phyloP scores from a whole-genome alignment of 805 yeast species.

The Yamadazyma sp. region DNA sequence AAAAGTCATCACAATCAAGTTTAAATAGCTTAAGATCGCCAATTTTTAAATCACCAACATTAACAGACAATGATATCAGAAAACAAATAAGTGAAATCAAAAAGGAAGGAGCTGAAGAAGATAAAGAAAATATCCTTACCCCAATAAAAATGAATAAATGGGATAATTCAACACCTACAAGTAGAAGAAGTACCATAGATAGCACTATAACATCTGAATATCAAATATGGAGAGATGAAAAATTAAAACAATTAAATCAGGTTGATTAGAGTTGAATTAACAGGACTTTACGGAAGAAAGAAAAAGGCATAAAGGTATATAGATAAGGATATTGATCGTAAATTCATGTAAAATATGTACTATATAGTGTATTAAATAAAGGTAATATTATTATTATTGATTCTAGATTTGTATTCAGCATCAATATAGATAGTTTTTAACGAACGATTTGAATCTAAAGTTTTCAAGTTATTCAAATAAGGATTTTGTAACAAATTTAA shows the following conservation, averaged over 20 bases:
- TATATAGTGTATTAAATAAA: slow-evolving; percentile 7
- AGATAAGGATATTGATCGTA: neutral
- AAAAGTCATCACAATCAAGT: too few relatives aligned
- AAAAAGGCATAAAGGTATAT: neutral
- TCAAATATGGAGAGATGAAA: slow-evolving; percentile 37
- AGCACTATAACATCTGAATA: slow-evolving; percentile 41
- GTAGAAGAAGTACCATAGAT: slow-evolving; percentile 21
- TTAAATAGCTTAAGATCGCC: too few relatives aligned
- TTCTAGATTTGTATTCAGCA: slow-evolving; percentile 7
- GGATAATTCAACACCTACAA: slow-evolving; percentile 13
- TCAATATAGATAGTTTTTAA: slow-evolving; percentile 14
- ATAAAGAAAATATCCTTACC: slow-evolving; percentile 13
- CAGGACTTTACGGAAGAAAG: too few relatives aligned
- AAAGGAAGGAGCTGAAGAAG: slow-evolving; percentile 4
- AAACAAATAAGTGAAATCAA: too few relatives aligned
- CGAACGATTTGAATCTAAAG: slow-evolving; percentile 11
- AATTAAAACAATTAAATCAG: slow-evolving; percentile 28
- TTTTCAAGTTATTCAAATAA: slow-evolving; percentile 10
- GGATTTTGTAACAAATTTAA: slow-evolving; percentile 16
- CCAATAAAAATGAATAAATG: slow-evolving; percentile 9
- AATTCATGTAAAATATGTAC: slow-evolving; percentile 1
- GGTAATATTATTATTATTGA: slow-evolving; percentile 6
- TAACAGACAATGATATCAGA: too few relatives aligned
- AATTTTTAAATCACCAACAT: too few relatives aligned
- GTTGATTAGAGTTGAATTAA: too few relatives aligned